Percentiles rank a stretch among this genome's conserved stretches.
Evolutionary conservation across 2,329 filamentous ascomycete species (phyloP).

Genomic region (Phaeosphaeriaceae sp.): DNA sequence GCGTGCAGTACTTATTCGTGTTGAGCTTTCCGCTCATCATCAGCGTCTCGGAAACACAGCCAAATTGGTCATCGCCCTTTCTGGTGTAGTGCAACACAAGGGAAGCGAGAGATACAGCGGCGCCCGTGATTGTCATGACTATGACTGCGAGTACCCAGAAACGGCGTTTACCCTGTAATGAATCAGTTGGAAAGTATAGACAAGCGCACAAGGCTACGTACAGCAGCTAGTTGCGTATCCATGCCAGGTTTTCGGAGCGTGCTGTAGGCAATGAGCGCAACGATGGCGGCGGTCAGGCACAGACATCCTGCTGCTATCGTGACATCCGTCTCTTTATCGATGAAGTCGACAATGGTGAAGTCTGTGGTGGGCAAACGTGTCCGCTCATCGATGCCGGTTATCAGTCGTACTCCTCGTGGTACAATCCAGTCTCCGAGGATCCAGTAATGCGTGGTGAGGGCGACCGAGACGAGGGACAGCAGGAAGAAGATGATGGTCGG

Average conservation of each 20-base stretch:
- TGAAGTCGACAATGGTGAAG: conserved; percentile 37
- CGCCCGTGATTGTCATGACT: conserved; percentile 23
- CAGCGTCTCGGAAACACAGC: conserved; percentile 30
- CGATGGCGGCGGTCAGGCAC: conserved; percentile 28
- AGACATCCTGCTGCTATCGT: conserved; percentile 37
- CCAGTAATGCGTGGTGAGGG: conserved; percentile 40
- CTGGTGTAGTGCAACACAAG: conserved; percentile 35
- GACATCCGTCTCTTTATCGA: conserved; percentile 28
- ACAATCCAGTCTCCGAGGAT: conserved; percentile 38
- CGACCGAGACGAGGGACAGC: conserved; percentile 36
- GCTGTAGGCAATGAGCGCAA: conserved; percentile 33
- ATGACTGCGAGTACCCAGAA: conserved; percentile 34
- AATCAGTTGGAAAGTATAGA: background rate
- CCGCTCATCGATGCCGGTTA: conserved; percentile 25
- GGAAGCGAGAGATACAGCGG: conserved; percentile 26
- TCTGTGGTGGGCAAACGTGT: conserved; percentile 25
- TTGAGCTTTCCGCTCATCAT: conserved; percentile 28
- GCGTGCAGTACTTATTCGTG: conserved; percentile 36
- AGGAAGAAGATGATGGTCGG: conserved; percentile 34
- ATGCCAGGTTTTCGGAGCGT: conserved; percentile 31
- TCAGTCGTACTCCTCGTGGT: conserved; percentile 24
- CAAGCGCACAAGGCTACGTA: conserved; percentile 13
- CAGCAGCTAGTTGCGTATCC: conserved; percentile 30
- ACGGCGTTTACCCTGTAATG: conserved; percentile 27
- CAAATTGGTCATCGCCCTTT: conserved; percentile 30